Evolutionary conservation across 495 filamentous ascomycete genomes (phyloP).

Genomic region (Trichocladium antarcticum): DNA sequence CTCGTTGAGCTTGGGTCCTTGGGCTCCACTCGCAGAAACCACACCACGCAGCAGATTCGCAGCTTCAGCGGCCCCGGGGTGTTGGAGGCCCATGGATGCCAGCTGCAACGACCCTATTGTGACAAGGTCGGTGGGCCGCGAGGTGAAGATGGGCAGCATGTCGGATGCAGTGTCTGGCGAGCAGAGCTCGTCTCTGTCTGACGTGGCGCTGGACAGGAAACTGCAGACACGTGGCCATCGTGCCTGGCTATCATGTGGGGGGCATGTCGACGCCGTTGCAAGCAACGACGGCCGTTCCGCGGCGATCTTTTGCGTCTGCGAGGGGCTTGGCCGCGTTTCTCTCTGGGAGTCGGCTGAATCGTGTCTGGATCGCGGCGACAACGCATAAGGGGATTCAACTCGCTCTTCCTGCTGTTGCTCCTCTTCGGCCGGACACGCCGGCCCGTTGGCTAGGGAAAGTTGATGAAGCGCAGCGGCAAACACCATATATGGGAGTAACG

Average conservation of each 20-base stretch:
- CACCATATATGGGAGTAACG: conserved; percentile 18
- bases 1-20: too few species aligned
- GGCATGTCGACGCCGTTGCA: conserved; percentile 1
- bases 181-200: conserved; percentile 5
- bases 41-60: conserved; percentile 8
- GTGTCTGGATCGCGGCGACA: neutral
- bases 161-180: conserved; percentile 3
- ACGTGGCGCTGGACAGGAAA: neutral
- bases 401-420: neutral
- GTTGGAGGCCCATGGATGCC: conserved; percentile 17
- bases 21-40: too few species aligned
- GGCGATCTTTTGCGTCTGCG: too few species aligned
- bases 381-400: conserved; percentile 1
- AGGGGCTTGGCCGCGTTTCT: neutral
- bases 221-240: conserved; percentile 4
- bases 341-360: neutral
- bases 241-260: neutral
- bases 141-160: conserved; percentile 14
- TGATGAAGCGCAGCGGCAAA: conserved; percentile 19
- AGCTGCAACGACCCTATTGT: conserved; percentile 22
- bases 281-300: conserved; percentile 1
- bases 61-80: conserved; percentile 15
- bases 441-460: conserved; percentile 8
- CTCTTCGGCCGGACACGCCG: neutral
- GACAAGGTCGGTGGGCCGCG: conserved; percentile 19